phyloP scores from a whole-genome alignment of 78 protist genomes.

The Guillardia theta region DNA sequence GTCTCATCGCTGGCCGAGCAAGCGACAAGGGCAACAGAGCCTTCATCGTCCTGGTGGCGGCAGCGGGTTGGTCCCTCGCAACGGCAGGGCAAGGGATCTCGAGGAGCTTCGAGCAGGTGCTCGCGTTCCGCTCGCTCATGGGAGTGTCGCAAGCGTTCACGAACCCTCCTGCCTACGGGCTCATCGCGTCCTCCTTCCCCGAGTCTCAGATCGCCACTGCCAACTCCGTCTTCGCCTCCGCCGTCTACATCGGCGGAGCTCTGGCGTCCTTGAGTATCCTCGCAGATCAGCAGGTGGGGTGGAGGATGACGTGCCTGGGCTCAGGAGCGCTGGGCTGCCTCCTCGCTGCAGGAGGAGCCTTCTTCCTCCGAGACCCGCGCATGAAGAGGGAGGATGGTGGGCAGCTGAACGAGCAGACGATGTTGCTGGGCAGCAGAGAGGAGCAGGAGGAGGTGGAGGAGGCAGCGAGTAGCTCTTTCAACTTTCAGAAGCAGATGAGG shows the following conservation, averaged over 20 bases:
- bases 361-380: background rate
- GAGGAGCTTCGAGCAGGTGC: background rate
- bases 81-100: background rate
- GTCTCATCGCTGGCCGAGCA: background rate
- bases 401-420: too few relatives aligned
- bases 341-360: background rate
- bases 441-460: too few relatives aligned
- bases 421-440: too few relatives aligned
- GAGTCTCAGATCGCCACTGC: background rate
- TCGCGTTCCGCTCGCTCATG: background rate
- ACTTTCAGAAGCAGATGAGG: background rate
- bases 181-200: background rate
- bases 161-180: background rate
- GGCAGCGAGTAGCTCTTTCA: too few relatives aligned
- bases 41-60: background rate
- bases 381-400: too few relatives aligned
- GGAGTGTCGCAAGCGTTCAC: background rate
- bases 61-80: background rate
- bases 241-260: background rate
- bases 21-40: background rate
- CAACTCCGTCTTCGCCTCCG: background rate
- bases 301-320: background rate
- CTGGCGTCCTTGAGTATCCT: constrained; percentile 19
- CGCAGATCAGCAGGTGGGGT: background rate
- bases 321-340: background rate